A percentile compares a stretch with the other conserved stretches of the same genome.
Evolutionary conservation across 768 basidiomycete species (phyloP).

Genomic region (Pulveroboletus sp.): DNA sequence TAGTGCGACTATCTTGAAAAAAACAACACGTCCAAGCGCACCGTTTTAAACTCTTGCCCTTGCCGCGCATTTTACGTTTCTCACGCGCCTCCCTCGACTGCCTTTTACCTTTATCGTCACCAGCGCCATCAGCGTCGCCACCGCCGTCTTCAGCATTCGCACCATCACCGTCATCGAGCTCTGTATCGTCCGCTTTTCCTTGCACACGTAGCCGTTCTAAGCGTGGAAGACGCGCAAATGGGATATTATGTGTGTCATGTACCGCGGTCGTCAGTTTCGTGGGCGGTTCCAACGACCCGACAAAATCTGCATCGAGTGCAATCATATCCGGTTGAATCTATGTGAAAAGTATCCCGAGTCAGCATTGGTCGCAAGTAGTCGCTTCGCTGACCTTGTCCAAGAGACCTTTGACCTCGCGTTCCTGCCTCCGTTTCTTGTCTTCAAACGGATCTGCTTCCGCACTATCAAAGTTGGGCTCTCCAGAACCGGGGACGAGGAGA

Average conservation of each 20-base stretch:
- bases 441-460: slow-evolving; percentile 95
- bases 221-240: slow-evolving; percentile 73
- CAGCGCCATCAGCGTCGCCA: slow-evolving; percentile 38
- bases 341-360: not conserved
- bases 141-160: slow-evolving; percentile 33
- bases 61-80: slow-evolving; percentile 85
- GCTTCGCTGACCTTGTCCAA: slow-evolving; percentile 71
- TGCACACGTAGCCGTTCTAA: slow-evolving; percentile 58
- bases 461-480: slow-evolving; percentile 94
- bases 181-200: slow-evolving; percentile 72
- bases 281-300: slow-evolving; percentile 68
- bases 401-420: slow-evolving; percentile 86
- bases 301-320: slow-evolving; percentile 57
- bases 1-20: not conserved
- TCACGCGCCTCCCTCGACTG: slow-evolving; percentile 37
- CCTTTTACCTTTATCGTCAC: slow-evolving; percentile 21
- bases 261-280: slow-evolving; percentile 55
- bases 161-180: slow-evolving; percentile 38
- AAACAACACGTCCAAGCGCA: slow-evolving; percentile 21
- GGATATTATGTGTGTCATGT: slow-evolving; percentile 44
- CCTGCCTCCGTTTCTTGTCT: slow-evolving; percentile 72
- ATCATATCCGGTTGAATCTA: slow-evolving; percentile 80
- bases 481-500: slow-evolving; percentile 87
- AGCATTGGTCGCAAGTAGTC: not conserved
- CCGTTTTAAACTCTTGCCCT: slow-evolving; percentile 70